Base-by-base conservation (phyloP, 768 basidiomycete species). In the Pleurotus sapidus region DNA sequence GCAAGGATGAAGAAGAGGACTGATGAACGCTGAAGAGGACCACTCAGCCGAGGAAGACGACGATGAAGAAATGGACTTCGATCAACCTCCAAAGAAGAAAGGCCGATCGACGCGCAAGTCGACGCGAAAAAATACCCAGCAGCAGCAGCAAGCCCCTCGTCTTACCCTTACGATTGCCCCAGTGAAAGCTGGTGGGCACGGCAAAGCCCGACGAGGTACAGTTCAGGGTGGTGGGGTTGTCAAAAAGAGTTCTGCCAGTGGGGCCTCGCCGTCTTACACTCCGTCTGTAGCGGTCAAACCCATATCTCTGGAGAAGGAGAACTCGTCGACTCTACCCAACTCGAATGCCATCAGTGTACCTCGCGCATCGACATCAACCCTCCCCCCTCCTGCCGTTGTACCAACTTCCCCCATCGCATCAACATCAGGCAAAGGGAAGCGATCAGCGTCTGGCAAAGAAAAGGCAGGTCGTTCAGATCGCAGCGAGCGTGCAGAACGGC, bases 201-300 rank as follows among this genome's bases (percentile, higher is more conserved):
- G 80, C 56, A 82, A 80, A 63, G 78, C 78, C 1, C 75, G 87
- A 47, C 84, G 82, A 62, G 84, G 89, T 27, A 88, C 87, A 0
- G 86, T 93, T 48, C 80, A 83, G 51, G 83, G 84, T 2, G 91
- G 91, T 3, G 91, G 91, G 14, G 72, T 93, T 55, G 77, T 76
- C 54, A 93, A 93, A 72, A 82, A 84, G 23, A 65, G 76, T 1
- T 59, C 70, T 23, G 45, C 69, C 49, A 58, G 68, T 9, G 63
- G 72, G 23, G 37, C 38, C 11, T 54, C 51, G 14, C 17, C 20
- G 17, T 54, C 51, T 5, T 24, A 20, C 18, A 42, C 68, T 40
- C 40, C 60, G 38, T 53, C 60, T 11, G 49, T 60, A 43, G 57
- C 58, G 37, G 48, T 60, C 14, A 34, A 62, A 2, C 55, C 37